Conservation (phyloP, 345 rosid species). For the Tarenaya hassleriana region DNA sequence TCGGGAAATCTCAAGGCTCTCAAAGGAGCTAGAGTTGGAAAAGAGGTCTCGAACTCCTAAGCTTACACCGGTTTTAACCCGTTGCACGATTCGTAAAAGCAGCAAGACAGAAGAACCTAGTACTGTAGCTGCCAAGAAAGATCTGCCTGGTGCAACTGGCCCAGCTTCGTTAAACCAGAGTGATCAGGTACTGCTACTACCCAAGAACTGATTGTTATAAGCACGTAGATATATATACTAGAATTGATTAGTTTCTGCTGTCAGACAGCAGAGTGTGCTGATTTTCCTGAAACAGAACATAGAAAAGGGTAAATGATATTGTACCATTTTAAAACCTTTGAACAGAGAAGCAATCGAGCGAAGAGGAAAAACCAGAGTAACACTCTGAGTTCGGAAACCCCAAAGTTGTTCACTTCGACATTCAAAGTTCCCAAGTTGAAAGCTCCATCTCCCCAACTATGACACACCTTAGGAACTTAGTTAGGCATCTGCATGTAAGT, state of each 20-base stretch:
- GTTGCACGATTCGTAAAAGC: slow-evolving; percentile 27
- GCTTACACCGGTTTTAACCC: slow-evolving; percentile 40
- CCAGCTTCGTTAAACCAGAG: slow-evolving; percentile 21
- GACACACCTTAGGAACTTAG: no score
- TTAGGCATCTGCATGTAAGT: no score
- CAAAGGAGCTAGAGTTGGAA: slow-evolving; percentile 42
- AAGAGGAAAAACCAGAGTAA: slow-evolving; percentile 74
- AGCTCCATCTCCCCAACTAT: slow-evolving; percentile 32
- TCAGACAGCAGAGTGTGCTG: no score
- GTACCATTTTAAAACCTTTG: slow-evolving; percentile 1
- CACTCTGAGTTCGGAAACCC: slow-evolving; percentile 38
- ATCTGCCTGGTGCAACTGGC: slow-evolving; percentile 23
- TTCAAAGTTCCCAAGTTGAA: slow-evolving; percentile 85
- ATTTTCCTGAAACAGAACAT: neutral
- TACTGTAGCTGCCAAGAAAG: slow-evolving; percentile 32
- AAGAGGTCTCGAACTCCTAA: slow-evolving; percentile 36
- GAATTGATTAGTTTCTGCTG: no score
- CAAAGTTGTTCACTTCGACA: slow-evolving; percentile 54
- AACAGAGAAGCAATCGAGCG: slow-evolving; percentile 42
- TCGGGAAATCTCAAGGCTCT: slow-evolving; percentile 39
- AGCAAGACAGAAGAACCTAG: slow-evolving; percentile 24
- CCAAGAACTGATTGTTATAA: slow-evolving; percentile 1
- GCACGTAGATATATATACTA: neutral
- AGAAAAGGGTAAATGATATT: no score
- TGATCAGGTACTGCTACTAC: slow-evolving; percentile 63